These are phyloP conservation scores for Tylopilus sp. DNA, from an alignment of 768 basidiomycete genomes.

Conservation along the genomic window DNA sequence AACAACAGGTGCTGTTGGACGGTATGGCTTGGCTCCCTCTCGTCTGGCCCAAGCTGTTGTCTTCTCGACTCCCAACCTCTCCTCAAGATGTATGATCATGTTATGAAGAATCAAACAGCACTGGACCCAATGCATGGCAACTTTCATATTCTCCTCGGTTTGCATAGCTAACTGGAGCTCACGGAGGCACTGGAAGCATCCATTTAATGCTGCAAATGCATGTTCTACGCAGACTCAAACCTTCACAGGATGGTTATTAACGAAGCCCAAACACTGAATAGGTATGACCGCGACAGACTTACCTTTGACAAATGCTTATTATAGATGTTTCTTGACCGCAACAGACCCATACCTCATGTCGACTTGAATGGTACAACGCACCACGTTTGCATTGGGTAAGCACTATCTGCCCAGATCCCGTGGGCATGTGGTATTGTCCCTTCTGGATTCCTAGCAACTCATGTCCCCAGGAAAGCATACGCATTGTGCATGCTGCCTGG, in stretches of 20 bases:
- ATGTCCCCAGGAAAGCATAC: not conserved
- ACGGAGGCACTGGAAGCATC: not conserved
- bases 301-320: not conserved
- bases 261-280: not conserved
- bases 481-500: no score
- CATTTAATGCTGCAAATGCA: not conserved
- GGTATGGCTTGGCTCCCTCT: not conserved
- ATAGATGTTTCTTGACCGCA: not conserved
- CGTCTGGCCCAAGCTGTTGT: not conserved
- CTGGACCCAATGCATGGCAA: not conserved
- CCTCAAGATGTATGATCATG: not conserved
- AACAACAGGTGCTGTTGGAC: not conserved
- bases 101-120: not conserved
- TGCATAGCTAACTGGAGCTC: not conserved
- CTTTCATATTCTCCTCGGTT: not conserved
- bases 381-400: not conserved
- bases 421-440: not conserved
- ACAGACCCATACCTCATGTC: not conserved
- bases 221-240: not conserved
- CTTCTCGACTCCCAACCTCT: not conserved
- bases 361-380: not conserved
- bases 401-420: not conserved
- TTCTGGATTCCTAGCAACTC: not conserved
- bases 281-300: no score
- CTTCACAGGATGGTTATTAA: not conserved